phyloP scores from a whole-genome alignment of 2,329 filamentous ascomycete genomes.

The Trichoderma endophyticum region DNA sequence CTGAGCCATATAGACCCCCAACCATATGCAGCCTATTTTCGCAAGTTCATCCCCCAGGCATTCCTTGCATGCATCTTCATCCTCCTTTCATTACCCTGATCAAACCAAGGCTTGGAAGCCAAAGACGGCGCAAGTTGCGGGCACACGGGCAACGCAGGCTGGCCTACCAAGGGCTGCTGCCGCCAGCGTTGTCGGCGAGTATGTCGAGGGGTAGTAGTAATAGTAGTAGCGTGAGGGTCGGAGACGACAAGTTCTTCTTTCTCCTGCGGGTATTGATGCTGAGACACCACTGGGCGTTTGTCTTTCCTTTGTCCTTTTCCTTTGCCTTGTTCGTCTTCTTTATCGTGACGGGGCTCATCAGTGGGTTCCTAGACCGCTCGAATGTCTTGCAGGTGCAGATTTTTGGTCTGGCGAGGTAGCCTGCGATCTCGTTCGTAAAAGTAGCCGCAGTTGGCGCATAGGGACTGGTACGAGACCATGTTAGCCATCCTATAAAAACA shows the following conservation, averaged over 20 bases:
- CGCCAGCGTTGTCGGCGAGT: conserved; percentile 9
- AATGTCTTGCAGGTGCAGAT: conserved; percentile 36
- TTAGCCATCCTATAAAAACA: not conserved
- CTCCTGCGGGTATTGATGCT: not conserved
- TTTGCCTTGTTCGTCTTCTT: not conserved
- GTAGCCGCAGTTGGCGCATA: conserved; percentile 92
- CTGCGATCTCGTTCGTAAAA: conserved; percentile 83
- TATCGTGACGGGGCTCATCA: conserved; percentile 24
- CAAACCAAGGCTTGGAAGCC: not conserved
- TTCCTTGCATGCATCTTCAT: conserved; percentile 15
- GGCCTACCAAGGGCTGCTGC: not conserved
- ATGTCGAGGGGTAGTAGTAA: not conserved
- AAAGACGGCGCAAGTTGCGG: not conserved
- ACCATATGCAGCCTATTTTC: not conserved
- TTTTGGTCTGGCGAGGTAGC: conserved; percentile 57
- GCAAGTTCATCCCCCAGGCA: not conserved
- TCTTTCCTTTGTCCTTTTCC: not conserved
- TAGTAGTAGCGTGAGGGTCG: not conserved
- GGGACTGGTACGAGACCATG: conserved; percentile 53
- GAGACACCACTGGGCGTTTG: not conserved
- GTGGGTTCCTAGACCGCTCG: conserved; percentile 31
- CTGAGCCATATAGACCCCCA: not conserved
- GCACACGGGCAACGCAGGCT: not conserved
- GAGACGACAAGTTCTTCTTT: not conserved
- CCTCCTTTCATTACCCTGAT: conserved; percentile 13